These are phyloP conservation scores for Malassezia equina DNA, from an alignment of 1,284 basidiomycete genomes.

Conservation along the genomic window DNA sequence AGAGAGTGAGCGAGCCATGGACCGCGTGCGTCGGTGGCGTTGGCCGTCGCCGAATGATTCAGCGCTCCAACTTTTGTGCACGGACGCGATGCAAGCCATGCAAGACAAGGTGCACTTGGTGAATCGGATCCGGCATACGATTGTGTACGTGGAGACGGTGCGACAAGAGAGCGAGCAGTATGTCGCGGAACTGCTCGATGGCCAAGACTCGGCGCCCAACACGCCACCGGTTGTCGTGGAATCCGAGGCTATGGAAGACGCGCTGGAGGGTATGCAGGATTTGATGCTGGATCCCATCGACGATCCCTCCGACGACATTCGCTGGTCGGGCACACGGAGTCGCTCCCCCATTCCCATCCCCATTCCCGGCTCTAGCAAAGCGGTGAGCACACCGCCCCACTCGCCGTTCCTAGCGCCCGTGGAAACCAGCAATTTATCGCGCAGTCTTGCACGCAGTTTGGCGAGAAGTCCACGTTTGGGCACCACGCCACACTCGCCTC, in stretches of 20 bases:
- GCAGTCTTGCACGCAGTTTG: neutral
- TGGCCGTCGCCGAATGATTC: conserved; percentile 55
- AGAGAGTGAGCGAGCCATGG: conserved; percentile 32
- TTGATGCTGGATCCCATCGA: conserved; percentile 6
- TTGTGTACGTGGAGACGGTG: conserved; percentile 91
- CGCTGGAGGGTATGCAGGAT: neutral
- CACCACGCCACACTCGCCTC: conserved; percentile 62
- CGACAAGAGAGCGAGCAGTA: conserved; percentile 92
- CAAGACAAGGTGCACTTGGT: conserved; percentile 88
- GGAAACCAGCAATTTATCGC: conserved; percentile 12
- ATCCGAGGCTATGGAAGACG: neutral
- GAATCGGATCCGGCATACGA: conserved; percentile 92
- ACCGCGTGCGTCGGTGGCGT: conserved; percentile 21
- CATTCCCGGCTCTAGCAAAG: neutral
- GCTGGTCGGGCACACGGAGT: neutral
- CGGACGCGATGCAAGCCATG: conserved; percentile 78
- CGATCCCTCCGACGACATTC: neutral
- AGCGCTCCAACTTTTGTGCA: conserved; percentile 67
- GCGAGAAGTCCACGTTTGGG: conserved; percentile 6
- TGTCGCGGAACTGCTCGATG: conserved; percentile 57
- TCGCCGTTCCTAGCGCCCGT: conserved; percentile 27
- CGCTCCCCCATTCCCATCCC: conserved; percentile 11
- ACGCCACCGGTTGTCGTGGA: conserved; percentile 13
- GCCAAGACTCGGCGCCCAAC: conserved; percentile 3
- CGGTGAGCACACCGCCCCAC: conserved; percentile 29